Base-by-base conservation (phyloP, 2,329 filamentous ascomycete genomes). In the Dactylonectria macrodidyma region DNA sequence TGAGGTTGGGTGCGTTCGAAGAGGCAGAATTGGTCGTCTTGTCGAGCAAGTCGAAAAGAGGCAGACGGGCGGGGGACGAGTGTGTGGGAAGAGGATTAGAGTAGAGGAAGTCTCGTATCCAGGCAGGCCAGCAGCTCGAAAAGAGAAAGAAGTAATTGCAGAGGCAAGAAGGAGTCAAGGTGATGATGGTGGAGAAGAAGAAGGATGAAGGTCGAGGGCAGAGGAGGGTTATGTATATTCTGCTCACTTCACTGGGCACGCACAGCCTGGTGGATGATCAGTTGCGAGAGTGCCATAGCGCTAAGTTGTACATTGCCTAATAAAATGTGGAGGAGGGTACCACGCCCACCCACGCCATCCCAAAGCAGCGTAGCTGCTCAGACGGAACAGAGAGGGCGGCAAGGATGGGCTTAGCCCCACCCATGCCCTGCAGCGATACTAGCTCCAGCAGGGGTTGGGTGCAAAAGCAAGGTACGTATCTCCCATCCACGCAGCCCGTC, bases 391-490 rank as follows among this genome's bases (percentile, higher is more conserved):
- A 62, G 51, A 68, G 41, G 66, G 59, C 66, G 69, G 59, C 62
- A 69, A 67, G 69, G 69, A 67, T 67, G 57, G 61, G 11, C 61
- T 60, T 26, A 59, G 65, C 66, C 70, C 71, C 71, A 71, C 71
- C 60, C 64, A 78, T 78, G 74, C 75, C 76, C 76, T 78, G 75
- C 75, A 78, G 74, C 69, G 69, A 73, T 73, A 62, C 62, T 76
- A 76, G 67, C 59, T 71, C 58, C 65, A 58, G 62, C 65, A 67
- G 65, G 65, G 67, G 69, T 73, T 60, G 47, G 55, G 59, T 55
- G 57, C 34, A 61, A 34, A 34, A 30, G 26, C 26, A 7, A 2
- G 59, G 68, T 71, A 72, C 73, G 71, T 76, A 71, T 62, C 62
- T 38, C 61, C 34, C 51, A 50, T 70, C 52, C 50, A 62, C 56